phyloP scores from a whole-genome alignment of 257 asterid species.

The Paulownia fortunei region DNA sequence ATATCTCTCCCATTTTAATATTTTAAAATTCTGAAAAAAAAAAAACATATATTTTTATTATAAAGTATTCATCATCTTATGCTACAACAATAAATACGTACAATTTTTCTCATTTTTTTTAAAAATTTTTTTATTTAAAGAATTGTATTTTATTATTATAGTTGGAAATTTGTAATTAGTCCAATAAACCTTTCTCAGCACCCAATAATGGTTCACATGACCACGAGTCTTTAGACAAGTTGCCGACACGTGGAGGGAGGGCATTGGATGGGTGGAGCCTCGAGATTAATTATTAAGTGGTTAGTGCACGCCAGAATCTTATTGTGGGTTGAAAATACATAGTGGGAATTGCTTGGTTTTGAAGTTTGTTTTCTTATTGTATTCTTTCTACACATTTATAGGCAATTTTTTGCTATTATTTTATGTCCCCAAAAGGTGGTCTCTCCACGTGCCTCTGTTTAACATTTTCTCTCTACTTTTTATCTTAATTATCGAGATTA shows the following conservation, averaged over 20 bases:
- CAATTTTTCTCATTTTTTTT: too few species aligned
- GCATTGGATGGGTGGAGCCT: slow-evolving; percentile 55
- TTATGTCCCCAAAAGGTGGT: slow-evolving; percentile 29
- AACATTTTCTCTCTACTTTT: neutral
- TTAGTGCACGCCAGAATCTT: slow-evolving; percentile 79
- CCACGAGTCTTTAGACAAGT: slow-evolving; percentile 54
- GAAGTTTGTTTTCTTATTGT: slow-evolving; percentile 48
- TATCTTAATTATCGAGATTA: neutral
- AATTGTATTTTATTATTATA: neutral
- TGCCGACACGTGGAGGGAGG: slow-evolving; percentile 54
- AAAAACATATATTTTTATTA: too few species aligned
- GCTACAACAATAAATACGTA: too few species aligned
- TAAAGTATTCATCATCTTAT: too few species aligned
- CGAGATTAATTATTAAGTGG: slow-evolving; percentile 53
- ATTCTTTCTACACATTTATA: slow-evolving; percentile 20
- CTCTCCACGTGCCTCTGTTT: slow-evolving; percentile 53
- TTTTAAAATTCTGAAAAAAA: too few species aligned
- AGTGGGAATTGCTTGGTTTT: slow-evolving; percentile 58
- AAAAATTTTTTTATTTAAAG: too few species aligned
- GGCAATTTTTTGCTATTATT: slow-evolving; percentile 13
- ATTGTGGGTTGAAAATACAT: slow-evolving; percentile 32
- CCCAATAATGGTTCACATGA: slow-evolving; percentile 69
- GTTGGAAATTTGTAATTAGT: slow-evolving; percentile 32
- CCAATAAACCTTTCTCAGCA: slow-evolving; percentile 39
- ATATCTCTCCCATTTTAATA: too few species aligned